Base-by-base conservation (phyloP, 2,329 filamentous ascomycete species). In the Chaetomium globosum region DNA sequence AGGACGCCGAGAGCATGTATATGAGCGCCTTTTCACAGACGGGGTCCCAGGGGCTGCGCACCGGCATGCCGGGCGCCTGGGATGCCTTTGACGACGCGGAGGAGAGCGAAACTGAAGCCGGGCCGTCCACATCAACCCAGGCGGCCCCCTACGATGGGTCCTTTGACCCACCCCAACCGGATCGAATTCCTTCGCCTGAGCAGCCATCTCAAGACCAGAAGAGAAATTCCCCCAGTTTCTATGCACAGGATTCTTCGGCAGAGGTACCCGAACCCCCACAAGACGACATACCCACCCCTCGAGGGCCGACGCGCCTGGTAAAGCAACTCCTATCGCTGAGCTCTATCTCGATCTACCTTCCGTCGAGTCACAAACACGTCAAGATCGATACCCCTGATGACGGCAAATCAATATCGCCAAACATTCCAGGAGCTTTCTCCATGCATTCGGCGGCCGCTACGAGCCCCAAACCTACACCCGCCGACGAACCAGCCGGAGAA, bases 1-100 rank as follows among this genome's bases (percentile, higher is more conserved):
- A 92, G 67, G 90, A 94, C 68, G 91, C 90, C 0, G 88, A 92
- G 73, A 95, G 92, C 75, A 91, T 96, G 88, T 96, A 95, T 71
- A 89, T 93, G 87, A 94, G 87, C 68, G 87, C 87, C 1, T 84
- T 89, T 59, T 89, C 87, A 2, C 77, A 83, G 30, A 74, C 77
- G 1, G 74, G 77, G 39, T 73, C 74, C 2, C 74, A 77, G 10
- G 72, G 72, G 49, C 46, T 74, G 21, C 72, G 59, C 19, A 70
- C 70, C 23, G 67, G 71, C 3, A 85, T 86, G 80, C 84, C 84
- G 1, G 84, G 84, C 6, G 77, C 77, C 5, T 86, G 84, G 84
- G 81, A 79, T 60, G 77, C 78, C 0, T 26, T 26, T 9, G 79
- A 79, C 16, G 70, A 75, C 3, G 36, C 54, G 19, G 65, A 71